A percentile compares a stretch with the other conserved stretches of the same genome.
Conservation (phyloP, 768 basidiomycete species). For the Tulasnella sp. region DNA sequence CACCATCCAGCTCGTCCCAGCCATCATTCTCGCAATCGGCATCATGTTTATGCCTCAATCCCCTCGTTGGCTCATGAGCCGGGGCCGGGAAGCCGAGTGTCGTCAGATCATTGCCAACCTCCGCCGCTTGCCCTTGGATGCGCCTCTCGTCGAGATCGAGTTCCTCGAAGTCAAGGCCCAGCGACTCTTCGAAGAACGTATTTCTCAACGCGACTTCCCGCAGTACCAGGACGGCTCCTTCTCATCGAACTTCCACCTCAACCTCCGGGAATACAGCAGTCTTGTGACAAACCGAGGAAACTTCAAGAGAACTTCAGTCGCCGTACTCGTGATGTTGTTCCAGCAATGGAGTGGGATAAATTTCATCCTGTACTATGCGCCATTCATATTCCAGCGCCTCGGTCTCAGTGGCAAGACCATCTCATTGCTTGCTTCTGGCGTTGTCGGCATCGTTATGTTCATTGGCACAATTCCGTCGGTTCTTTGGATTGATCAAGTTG, state of each 20-base stretch:
- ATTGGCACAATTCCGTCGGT: conserved; percentile 80
- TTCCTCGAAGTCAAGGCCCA: conserved; percentile 66
- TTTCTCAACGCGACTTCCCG: conserved; percentile 59
- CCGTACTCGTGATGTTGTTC: conserved; percentile 74
- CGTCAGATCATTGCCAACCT: conserved; percentile 63
- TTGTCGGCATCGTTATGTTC: conserved; percentile 82
- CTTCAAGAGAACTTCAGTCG: conserved; percentile 64
- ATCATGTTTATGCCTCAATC: conserved; percentile 81
- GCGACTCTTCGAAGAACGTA: conserved; percentile 49
- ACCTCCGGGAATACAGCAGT: conserved; percentile 62
- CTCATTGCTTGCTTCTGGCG: conserved; percentile 57
- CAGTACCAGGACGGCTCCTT: conserved; percentile 65
- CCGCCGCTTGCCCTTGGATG: conserved; percentile 56
- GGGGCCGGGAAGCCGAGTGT: conserved; percentile 74
- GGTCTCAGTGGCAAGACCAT: conserved; percentile 47
- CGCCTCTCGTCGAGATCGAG: conserved; percentile 71
- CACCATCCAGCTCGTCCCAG: conserved; percentile 74
- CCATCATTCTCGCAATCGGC: conserved; percentile 68
- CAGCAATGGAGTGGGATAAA: conserved; percentile 85
- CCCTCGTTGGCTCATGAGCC: conserved; percentile 79
- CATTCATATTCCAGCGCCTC: conserved; percentile 62
- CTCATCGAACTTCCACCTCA: conserved; percentile 63
- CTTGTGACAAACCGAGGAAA: conserved; percentile 56
- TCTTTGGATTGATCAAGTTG: conserved; percentile 76
- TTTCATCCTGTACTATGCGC: conserved; percentile 42